A percentile compares a stretch with the other conserved stretches of the same genome.
These are phyloP conservation scores for Inga leiocalycina DNA, from an alignment of 306 rosid species.

Conservation along the genomic window DNA sequence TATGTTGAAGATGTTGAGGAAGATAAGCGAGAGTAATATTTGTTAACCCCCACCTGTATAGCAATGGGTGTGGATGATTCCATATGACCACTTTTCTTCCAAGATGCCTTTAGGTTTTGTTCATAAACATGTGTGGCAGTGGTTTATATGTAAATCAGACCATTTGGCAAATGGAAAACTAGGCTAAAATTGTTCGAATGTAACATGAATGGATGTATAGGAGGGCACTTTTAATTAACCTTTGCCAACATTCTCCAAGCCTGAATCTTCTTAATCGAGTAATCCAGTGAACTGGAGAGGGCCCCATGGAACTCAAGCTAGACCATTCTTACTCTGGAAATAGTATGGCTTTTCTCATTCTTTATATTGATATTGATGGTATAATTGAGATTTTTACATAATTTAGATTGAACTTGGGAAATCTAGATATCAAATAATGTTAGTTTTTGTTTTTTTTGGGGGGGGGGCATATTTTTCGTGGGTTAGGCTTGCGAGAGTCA, in stretches of 20 bases:
- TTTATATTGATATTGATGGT: neutral
- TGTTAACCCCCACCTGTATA: slow-evolving; percentile 19
- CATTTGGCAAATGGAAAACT: slow-evolving; percentile 33
- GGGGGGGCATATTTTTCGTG: neutral
- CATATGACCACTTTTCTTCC: slow-evolving; percentile 30
- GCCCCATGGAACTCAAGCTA: neutral
- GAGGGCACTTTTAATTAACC: neutral
- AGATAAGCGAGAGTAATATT: slow-evolving; percentile 77
- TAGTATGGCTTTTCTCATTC: neutral
- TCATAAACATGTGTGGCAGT: slow-evolving; percentile 27
- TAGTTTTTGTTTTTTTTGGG: too few relatives aligned
- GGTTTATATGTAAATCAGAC: slow-evolving; percentile 33
- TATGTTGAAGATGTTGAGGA: slow-evolving; percentile 81
- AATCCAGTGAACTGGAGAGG: neutral
- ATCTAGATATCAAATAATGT: too few relatives aligned
- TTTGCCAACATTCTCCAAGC: neutral
- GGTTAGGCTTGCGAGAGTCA: neutral
- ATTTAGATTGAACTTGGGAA: too few relatives aligned
- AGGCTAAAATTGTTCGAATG: slow-evolving; percentile 21
- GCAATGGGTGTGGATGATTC: slow-evolving; percentile 12
- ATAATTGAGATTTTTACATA: too few relatives aligned
- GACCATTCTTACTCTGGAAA: neutral
- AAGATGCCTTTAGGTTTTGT: slow-evolving; percentile 43
- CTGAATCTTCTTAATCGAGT: neutral
- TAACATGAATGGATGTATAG: neutral